Evolutionary conservation across 306 rosid species (phyloP).

Genomic region (Medicago lupulina): DNA sequence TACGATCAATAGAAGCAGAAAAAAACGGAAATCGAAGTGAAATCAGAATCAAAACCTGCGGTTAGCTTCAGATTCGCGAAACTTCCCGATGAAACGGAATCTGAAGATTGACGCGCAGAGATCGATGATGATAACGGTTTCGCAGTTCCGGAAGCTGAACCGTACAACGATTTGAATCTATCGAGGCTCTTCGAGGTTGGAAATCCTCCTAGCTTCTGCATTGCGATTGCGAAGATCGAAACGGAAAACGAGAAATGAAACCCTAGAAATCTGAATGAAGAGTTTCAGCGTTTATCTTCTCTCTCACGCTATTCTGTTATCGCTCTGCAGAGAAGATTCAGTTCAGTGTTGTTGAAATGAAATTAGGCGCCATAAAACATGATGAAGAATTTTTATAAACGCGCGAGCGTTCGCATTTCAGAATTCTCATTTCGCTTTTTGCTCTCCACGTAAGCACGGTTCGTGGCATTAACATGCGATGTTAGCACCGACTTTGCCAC

Average conservation of each 20-base stretch:
- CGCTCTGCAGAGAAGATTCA: constrained; percentile 31
- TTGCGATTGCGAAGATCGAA: constrained; percentile 36
- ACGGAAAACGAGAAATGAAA: constrained; percentile 33
- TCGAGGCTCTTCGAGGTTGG: constrained; percentile 77
- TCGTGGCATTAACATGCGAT: not conserved
- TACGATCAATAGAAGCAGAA: constrained; percentile 19
- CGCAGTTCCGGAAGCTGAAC: constrained; percentile 55
- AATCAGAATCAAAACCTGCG: constrained; percentile 64
- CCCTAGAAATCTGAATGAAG: constrained; percentile 44
- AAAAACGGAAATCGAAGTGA: constrained; percentile 31
- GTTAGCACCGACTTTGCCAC: too few species aligned
- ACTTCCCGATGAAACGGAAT: constrained; percentile 70
- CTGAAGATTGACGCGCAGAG: constrained; percentile 58
- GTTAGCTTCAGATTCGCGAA: constrained; percentile 83
- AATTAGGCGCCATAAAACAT: constrained; percentile 51
- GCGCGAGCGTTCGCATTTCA: not conserved
- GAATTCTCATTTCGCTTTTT: not conserved
- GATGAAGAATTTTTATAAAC: constrained; percentile 36
- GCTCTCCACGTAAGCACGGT: not conserved
- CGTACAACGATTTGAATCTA: constrained; percentile 77
- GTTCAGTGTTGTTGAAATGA: constrained; percentile 42
- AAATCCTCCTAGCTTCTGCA: constrained; percentile 71
- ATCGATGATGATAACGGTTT: constrained; percentile 54
- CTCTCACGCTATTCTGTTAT: constrained; percentile 6
- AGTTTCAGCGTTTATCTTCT: constrained; percentile 15